Evolutionary conservation across 202 grass and related monocot genomes (phyloP).

Genomic region (Cymbopogon flexuosus): DNA sequence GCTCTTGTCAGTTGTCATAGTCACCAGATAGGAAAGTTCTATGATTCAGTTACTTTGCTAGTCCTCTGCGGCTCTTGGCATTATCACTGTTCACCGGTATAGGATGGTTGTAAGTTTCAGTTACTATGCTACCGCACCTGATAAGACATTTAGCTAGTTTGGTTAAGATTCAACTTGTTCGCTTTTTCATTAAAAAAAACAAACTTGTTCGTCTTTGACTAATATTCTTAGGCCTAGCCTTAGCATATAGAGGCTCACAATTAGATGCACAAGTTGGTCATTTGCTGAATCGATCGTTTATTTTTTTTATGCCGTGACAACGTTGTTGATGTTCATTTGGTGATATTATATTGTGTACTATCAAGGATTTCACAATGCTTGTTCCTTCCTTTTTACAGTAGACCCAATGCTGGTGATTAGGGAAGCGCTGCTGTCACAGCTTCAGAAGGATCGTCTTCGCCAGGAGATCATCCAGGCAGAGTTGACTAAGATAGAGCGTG

Average conservation of each 20-base stretch:
- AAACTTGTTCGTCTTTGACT: background rate
- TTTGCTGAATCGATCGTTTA: background rate
- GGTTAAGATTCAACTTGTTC: background rate
- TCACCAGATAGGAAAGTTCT: background rate
- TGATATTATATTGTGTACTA: background rate
- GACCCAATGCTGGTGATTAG: slow-evolving; percentile 24
- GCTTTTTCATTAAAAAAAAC: background rate
- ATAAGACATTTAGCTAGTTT: background rate
- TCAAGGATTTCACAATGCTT: background rate
- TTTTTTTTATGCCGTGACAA: background rate
- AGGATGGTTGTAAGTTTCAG: background rate
- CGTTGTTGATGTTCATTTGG: background rate
- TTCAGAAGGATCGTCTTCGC: slow-evolving; percentile 23
- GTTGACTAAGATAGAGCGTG: slow-evolving; percentile 30
- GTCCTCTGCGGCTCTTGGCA: background rate
- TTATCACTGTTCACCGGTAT: background rate
- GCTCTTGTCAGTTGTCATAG: background rate
- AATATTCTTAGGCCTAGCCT: background rate
- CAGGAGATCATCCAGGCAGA: slow-evolving; percentile 27
- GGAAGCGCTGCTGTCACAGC: slow-evolving; percentile 25
- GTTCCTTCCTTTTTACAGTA: background rate
- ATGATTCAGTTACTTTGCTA: background rate
- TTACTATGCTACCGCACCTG: background rate
- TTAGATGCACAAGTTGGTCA: background rate
- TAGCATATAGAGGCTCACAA: background rate